Evolutionary conservation across 2,329 filamentous ascomycete genomes (phyloP), one percentile per base, ranked within the genome.

Genomic region (Colletotrichum acutatum): DNA sequence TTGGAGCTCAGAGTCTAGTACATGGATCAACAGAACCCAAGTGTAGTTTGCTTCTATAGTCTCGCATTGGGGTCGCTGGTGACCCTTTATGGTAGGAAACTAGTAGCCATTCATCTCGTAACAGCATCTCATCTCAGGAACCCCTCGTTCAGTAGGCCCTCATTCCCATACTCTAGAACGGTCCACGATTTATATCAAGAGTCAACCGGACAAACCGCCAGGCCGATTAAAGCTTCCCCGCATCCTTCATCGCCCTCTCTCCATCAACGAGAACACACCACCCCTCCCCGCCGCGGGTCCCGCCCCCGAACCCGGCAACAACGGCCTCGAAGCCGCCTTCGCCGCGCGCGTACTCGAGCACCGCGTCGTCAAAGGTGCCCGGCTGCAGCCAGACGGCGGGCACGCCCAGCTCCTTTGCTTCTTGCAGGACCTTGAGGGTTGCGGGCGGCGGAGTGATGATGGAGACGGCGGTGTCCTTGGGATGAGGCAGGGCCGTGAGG

Each of bases 241-340:
- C 89, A 52, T 82, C 86, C 78, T 84, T 86, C 77, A 93, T 77
- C 1, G 90, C 91, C 79, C 82, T 85, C 76, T 95, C 93, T 0
- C 95, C 95, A 82, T 97, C 94, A 12, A 97, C 94, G 57, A 97
- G 86, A 28, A 97, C 93, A 83, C 95, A 97, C 93, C 94, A 97
- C 0, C 95, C 95, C 78, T 95, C 93, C 62, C 85, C 82, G 8
- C 93, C 93, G 32, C 83, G 79, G 12, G 71, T 73, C 34, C 71
- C 71, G 30, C 92, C 91, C 32, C 91, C 90, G 49, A 92, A 86
- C 7, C 88, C 91, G 74, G 86, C 90, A 54, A 94, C 92, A 46
- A 95, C 92, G 49, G 91, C 90, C 76, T 91, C 85, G 78, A 97
- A 98, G 22, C 83, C 84, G 6, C 82, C 84, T 75, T 93, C 85